phyloP scores from a whole-genome alignment of 768 basidiomycete species.

The Plicaturopsis crispa region DNA sequence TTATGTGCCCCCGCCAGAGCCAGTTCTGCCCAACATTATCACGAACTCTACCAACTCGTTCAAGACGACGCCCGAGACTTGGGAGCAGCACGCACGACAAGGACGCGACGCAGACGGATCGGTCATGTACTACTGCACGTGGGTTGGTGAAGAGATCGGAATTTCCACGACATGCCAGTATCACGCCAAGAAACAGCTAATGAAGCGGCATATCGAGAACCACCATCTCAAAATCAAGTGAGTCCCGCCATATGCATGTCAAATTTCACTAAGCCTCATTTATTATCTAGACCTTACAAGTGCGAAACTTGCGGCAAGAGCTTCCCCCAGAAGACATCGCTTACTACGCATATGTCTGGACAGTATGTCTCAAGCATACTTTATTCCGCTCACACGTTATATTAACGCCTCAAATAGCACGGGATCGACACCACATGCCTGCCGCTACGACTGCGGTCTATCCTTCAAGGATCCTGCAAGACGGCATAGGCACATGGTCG shows the following conservation, averaged over 20 bases:
- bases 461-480: constrained; percentile 61
- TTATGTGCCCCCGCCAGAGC: no score
- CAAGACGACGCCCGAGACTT: no score
- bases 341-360: constrained; percentile 49
- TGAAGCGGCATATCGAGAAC: constrained; percentile 61
- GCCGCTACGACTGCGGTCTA: constrained; percentile 40
- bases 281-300: constrained; percentile 35
- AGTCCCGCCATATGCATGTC: constrained; percentile 16
- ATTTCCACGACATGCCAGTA: constrained; percentile 31
- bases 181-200: constrained; percentile 51
- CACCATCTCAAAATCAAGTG: constrained; percentile 56
- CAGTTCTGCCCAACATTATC: no score
- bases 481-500: constrained; percentile 51
- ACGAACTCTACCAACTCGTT: no score
- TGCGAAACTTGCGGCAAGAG: constrained; percentile 46
- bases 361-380: constrained; percentile 27
- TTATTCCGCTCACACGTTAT: no score
- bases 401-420: constrained; percentile 31
- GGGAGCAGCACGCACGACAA: constrained; percentile 26
- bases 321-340: constrained; percentile 53
- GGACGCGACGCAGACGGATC: constrained; percentile 24
- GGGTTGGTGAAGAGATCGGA: constrained; percentile 25
- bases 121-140: constrained; percentile 32
- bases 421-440: constrained; percentile 45
- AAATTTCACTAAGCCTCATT: constrained; percentile 6